Evolutionary conservation across 176 grass and related monocot genomes (phyloP), one percentile per base, ranked within the genome.

Genomic region (Tillandsia fasciculata): DNA sequence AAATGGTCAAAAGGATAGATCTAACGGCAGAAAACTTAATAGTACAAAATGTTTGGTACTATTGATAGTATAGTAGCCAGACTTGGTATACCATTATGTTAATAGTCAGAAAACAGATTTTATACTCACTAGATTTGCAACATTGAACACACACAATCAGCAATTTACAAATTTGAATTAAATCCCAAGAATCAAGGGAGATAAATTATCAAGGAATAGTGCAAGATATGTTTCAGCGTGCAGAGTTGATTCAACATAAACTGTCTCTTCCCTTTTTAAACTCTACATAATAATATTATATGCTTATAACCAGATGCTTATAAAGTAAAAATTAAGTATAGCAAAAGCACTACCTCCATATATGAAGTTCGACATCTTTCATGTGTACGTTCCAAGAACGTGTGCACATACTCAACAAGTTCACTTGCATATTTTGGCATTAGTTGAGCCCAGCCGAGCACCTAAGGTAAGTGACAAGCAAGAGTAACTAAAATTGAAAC

Each of bases 341-440:
- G 56, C 22, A 61, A 61, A 61, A 75, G 6, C 15, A 66, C 70
- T 80, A 97, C 94, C 94, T 97, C 94, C 84, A 85, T 92, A 81
- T 97, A 97, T 68, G 89, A 92, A 64, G 94, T 83, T 56, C 94
- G 84, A 5, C 94, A 97, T 87, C 94, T 90, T 68, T 97, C 94
- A 70, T 92, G 79, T 27, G 94, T 83, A 78, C 93, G 93, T 72
- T 97, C 94, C 71, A 97, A 82, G 86, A 97, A 92, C 52, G 89
- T 97, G 67, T 66, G 86, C 33, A 97, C 89, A 75, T 90, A 97
- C 69, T 97, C 89, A 77, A 97, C 89, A 72, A 97, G 82, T 78
- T 92, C 94, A 83, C 77, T 81, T 24, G 89, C 89, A 83, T 97
- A 97, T 81, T 90, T 92, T 17, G 94, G 94, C 86, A 92, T 92